Evolutionary conservation across 1,139 yeast genomes (phyloP).

Genomic region (Scheffersomyces insectosa): DNA sequence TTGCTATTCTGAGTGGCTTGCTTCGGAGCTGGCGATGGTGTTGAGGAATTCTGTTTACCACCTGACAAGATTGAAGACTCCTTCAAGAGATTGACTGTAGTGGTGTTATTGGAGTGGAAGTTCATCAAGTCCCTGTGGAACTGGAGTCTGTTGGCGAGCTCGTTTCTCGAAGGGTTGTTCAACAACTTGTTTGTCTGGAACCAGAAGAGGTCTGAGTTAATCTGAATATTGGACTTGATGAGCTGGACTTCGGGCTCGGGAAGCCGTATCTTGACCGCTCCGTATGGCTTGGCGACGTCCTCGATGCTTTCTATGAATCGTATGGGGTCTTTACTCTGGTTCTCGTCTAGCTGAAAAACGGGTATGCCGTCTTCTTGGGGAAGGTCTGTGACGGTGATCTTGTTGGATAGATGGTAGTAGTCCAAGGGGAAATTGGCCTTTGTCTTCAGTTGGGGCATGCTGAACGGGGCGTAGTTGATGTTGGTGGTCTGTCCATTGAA

Average conservation of each 20-base stretch:
- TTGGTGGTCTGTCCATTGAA: slow-evolving; percentile 31
- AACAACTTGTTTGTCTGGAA: slow-evolving; percentile 51
- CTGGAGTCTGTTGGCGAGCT: slow-evolving; percentile 27
- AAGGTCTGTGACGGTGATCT: slow-evolving; percentile 25
- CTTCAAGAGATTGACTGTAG: slow-evolving; percentile 2
- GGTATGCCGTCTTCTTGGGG: slow-evolving; percentile 42
- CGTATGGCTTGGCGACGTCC: slow-evolving; percentile 52
- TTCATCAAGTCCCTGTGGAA: slow-evolving; percentile 31
- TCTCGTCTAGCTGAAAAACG: slow-evolving; percentile 43
- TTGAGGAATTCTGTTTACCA: not conserved
- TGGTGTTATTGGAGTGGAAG: slow-evolving; percentile 25
- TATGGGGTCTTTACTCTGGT: slow-evolving; percentile 52
- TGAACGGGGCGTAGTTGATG: slow-evolving; percentile 44
- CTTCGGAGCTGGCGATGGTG: not conserved
- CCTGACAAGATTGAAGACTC: not conserved
- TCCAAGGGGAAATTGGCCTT: slow-evolving; percentile 42
- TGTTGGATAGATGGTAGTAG: slow-evolving; percentile 30
- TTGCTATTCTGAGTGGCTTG: not conserved
- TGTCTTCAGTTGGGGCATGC: slow-evolving; percentile 43
- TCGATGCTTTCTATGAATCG: slow-evolving; percentile 49
- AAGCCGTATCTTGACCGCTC: slow-evolving; percentile 74
- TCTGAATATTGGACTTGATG: slow-evolving; percentile 35
- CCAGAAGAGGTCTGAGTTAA: slow-evolving; percentile 48
- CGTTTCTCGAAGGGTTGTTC: slow-evolving; percentile 31
- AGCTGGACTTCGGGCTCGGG: slow-evolving; percentile 42